These are phyloP conservation scores for Vigna unguiculata DNA, from an alignment of 306 rosid genomes.

Conservation along the genomic window DNA sequence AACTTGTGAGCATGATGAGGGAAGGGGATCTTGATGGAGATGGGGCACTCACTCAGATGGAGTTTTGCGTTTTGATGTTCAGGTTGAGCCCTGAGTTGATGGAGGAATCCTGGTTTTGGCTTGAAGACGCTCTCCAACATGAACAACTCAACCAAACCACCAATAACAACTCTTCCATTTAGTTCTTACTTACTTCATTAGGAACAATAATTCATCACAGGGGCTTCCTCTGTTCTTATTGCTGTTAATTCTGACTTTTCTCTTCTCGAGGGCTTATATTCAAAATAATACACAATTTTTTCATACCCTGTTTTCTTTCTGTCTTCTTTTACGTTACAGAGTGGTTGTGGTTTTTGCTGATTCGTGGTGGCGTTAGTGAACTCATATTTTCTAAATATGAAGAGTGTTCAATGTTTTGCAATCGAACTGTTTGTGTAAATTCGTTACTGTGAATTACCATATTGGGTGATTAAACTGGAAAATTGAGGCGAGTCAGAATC, in stretches of 20 bases:
- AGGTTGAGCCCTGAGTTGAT: slow-evolving; percentile 87
- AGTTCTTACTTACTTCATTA: background rate
- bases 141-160: slow-evolving; percentile 30
- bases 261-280: background rate
- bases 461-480: background rate
- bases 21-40: slow-evolving; percentile 91
- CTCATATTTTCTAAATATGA: background rate
- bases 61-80: slow-evolving; percentile 96
- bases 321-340: background rate
- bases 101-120: slow-evolving; percentile 74
- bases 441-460: background rate
- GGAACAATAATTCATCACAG: background rate
- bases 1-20: slow-evolving; percentile 73
- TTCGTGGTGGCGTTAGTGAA: background rate
- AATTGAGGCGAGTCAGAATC: background rate
- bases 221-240: background rate
- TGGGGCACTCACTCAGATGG: slow-evolving; percentile 80
- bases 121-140: slow-evolving; percentile 61
- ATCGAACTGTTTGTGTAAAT: background rate
- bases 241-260: slow-evolving; percentile 4
- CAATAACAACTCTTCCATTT: background rate
- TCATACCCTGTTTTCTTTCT: background rate
- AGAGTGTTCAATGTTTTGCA: background rate
- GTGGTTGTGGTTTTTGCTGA: background rate
- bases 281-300: slow-evolving; percentile 32